phyloP scores from a whole-genome alignment of 2,329 filamentous ascomycete genomes.

The Fusarium haematococcum region DNA sequence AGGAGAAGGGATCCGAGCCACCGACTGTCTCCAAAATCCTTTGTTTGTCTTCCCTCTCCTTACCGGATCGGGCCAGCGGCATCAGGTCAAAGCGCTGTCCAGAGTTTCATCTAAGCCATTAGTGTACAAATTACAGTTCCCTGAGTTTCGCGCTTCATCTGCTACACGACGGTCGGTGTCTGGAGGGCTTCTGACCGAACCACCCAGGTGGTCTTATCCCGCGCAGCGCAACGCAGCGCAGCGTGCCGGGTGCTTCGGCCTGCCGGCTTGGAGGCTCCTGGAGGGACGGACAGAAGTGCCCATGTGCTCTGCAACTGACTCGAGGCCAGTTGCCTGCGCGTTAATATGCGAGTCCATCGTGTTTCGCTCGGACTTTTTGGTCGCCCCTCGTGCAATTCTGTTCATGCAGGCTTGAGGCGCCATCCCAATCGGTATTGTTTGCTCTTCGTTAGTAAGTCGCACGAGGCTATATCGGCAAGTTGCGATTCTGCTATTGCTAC shows the following conservation, averaged over 20 bases:
- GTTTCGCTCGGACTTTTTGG: slow-evolving; percentile 6
- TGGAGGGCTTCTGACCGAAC: slow-evolving; percentile 12
- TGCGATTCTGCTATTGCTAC: background rate
- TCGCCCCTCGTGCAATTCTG: slow-evolving; percentile 4
- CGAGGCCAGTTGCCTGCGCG: background rate
- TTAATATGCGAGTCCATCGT: background rate
- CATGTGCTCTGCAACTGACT: slow-evolving; percentile 20
- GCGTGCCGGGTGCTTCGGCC: slow-evolving; percentile 8
- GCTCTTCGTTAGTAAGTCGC: background rate
- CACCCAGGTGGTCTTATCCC: slow-evolving; percentile 4
- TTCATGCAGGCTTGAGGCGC: slow-evolving; percentile 1
- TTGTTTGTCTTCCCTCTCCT: slow-evolving; percentile 19
- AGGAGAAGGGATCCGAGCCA: slow-evolving; percentile 1
- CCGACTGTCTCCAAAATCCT: slow-evolving; percentile 4
- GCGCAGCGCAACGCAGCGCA: background rate
- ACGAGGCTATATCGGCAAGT: background rate
- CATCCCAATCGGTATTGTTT: background rate
- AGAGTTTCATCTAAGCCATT: slow-evolving; percentile 42
- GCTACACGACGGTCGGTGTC: background rate
- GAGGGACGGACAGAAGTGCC: background rate
- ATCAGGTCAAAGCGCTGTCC: slow-evolving; percentile 39
- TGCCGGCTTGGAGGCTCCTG: background rate
- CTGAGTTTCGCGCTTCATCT: slow-evolving; percentile 17
- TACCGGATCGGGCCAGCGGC: slow-evolving; percentile 11
- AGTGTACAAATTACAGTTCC: slow-evolving; percentile 29